Evolutionary conservation across 805 yeast genomes (phyloP).

Genomic region (Wickerhamiella vanderwaltii): DNA sequence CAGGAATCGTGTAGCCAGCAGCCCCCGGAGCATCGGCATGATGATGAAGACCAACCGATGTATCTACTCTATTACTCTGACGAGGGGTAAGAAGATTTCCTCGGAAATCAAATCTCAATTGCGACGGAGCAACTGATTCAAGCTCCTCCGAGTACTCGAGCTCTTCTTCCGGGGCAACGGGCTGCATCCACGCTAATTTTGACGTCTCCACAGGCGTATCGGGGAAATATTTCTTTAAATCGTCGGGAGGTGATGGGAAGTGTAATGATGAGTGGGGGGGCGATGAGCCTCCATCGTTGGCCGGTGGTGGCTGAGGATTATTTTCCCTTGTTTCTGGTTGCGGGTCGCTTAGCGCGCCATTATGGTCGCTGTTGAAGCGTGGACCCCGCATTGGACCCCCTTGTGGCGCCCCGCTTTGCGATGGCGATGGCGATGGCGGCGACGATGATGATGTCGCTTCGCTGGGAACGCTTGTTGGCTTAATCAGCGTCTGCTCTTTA

Average conservation of each 20-base stretch:
- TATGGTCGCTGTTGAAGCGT: neutral
- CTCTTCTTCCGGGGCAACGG: conserved; percentile 34
- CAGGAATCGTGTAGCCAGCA: conserved; percentile 85
- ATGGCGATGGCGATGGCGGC: neutral
- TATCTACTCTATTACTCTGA: conserved; percentile 38
- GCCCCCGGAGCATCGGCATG: conserved; percentile 79
- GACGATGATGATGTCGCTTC: neutral
- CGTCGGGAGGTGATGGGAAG: conserved; percentile 48
- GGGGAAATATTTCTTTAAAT: conserved; percentile 76
- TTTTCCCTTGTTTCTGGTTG: neutral
- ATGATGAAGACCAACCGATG: conserved; percentile 70
- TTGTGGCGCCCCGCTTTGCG: too few relatives aligned
- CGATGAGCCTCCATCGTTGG: conserved; percentile 24
- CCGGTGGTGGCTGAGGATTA: neutral
- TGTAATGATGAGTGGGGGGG: conserved; percentile 26
- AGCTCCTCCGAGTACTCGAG: conserved; percentile 36
- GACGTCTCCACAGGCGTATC: conserved; percentile 74
- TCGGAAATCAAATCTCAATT: conserved; percentile 75
- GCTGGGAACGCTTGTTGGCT: neutral
- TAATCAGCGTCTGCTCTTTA: conserved; percentile 26
- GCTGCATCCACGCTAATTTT: conserved; percentile 85
- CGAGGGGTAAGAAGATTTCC: conserved; percentile 62
- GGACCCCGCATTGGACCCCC: neutral
- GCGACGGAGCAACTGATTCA: conserved; percentile 37
- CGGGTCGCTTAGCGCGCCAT: neutral